Conservation (phyloP, 2,329 filamentous ascomycete genomes). For the Beauveria sp. region DNA sequence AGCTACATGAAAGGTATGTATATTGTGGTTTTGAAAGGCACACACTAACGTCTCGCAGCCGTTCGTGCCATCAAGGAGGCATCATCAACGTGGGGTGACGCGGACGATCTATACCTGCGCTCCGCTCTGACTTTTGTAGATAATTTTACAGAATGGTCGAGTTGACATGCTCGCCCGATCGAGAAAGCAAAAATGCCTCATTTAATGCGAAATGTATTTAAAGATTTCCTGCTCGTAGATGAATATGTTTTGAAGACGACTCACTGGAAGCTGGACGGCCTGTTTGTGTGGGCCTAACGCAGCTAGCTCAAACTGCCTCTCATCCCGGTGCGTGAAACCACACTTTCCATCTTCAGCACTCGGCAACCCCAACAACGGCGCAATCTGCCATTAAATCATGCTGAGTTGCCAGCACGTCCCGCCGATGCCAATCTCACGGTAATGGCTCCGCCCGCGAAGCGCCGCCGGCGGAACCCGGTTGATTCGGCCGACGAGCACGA, state of each 20-base stretch:
- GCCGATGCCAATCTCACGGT: constrained; percentile 25
- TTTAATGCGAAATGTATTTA: background rate
- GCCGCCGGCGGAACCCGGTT: constrained; percentile 50
- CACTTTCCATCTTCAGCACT: background rate
- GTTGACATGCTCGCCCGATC: constrained; percentile 16
- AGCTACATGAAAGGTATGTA: constrained; percentile 74
- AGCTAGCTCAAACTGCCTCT: background rate
- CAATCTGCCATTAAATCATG: constrained; percentile 5
- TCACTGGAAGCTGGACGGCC: background rate
- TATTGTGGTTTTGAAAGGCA: background rate
- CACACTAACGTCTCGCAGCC: constrained; percentile 32
- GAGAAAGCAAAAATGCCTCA: background rate
- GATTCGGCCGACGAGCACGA: constrained; percentile 44
- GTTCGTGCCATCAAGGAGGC: constrained; percentile 69
- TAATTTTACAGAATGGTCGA: constrained; percentile 62
- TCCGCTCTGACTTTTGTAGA: constrained; percentile 66
- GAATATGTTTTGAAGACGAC: background rate
- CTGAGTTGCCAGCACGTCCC: constrained; percentile 18
- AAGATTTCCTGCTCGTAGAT: background rate
- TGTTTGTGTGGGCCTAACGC: constrained; percentile 1
- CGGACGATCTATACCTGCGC: constrained; percentile 56
- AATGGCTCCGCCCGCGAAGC: constrained; percentile 53
- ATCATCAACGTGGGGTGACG: constrained; percentile 66
- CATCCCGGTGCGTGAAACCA: background rate
- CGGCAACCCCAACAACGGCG: background rate